Evolutionary conservation across 169 alveolate genomes (phyloP).

Genomic region (Plasmodium reichenowi): DNA sequence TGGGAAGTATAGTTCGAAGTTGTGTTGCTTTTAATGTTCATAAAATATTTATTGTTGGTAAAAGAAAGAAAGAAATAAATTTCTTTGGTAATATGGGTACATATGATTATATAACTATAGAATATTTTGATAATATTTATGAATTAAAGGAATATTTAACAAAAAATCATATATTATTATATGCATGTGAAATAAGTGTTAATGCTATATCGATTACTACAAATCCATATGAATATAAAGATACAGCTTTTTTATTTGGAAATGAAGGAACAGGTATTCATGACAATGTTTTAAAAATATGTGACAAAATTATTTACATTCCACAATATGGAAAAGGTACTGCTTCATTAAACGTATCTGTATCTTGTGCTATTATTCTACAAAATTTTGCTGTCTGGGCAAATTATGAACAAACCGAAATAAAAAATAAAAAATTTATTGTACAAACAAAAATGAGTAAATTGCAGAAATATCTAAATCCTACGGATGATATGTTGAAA

Average conservation of each 20-base stretch:
- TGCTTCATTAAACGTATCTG: constrained; percentile 92
- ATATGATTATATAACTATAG: constrained; percentile 68
- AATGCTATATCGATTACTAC: constrained; percentile 85
- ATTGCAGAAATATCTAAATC: constrained; percentile 44
- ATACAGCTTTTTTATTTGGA: constrained; percentile 92
- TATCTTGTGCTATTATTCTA: constrained; percentile 92
- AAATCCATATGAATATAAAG: constrained; percentile 81
- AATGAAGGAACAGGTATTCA: constrained; percentile 94
- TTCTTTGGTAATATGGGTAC: constrained; percentile 84
- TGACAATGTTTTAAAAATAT: constrained; percentile 86
- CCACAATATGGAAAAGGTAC: constrained; percentile 92
- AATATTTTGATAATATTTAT: constrained; percentile 54
- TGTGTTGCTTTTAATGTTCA: constrained; percentile 82
- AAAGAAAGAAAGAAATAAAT: constrained; percentile 67
- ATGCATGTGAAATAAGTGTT: constrained; percentile 91
- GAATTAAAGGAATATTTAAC: constrained; percentile 76
- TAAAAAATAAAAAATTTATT: constrained; percentile 45
- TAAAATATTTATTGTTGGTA: constrained; percentile 80
- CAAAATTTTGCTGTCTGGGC: constrained; percentile 89
- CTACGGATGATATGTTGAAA: constrained; percentile 27
- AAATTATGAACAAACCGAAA: constrained; percentile 21
- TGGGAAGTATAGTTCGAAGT: constrained; percentile 80
- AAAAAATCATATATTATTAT: constrained; percentile 81
- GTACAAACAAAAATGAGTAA: constrained; percentile 34
- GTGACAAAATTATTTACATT: constrained; percentile 92